These are phyloP conservation scores for Neofusicoccum cordaticola DNA, from an alignment of 2,329 filamentous ascomycete genomes.

Conservation along the genomic window DNA sequence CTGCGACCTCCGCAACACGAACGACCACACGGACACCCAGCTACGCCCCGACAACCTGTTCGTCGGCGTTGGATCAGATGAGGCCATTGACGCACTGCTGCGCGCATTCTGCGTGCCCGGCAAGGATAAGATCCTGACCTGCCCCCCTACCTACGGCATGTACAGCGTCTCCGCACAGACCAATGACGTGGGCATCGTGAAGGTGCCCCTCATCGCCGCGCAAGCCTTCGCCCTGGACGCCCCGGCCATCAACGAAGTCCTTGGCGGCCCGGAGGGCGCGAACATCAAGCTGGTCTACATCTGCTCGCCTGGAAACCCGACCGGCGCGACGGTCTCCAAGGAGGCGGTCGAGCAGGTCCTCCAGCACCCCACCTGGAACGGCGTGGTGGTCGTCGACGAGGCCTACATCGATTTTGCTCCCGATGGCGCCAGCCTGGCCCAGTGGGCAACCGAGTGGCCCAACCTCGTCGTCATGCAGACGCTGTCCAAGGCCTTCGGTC, in stretches of 20 bases:
- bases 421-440: slow-evolving; percentile 75
- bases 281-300: slow-evolving; percentile 87
- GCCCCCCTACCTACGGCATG: slow-evolving; percentile 98
- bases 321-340: slow-evolving; percentile 74
- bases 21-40: slow-evolving; percentile 67
- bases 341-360: slow-evolving; percentile 70
- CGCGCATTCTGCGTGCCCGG: slow-evolving; percentile 90
- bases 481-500: slow-evolving; percentile 93
- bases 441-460: slow-evolving; percentile 88
- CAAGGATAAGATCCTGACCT: slow-evolving; percentile 86
- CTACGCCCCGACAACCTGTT: slow-evolving; percentile 83
- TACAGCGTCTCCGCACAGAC: slow-evolving; percentile 91
- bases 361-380: slow-evolving; percentile 90
- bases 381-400: slow-evolving; percentile 88
- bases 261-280: slow-evolving; percentile 55
- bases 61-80: slow-evolving; percentile 92
- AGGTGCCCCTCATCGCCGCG: slow-evolving; percentile 73
- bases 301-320: slow-evolving; percentile 94
- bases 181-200: slow-evolving; percentile 84
- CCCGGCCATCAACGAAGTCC: slow-evolving; percentile 63
- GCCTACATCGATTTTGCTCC: slow-evolving; percentile 94
- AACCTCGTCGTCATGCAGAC: slow-evolving; percentile 99
- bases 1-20: slow-evolving; percentile 80
- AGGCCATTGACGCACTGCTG: slow-evolving; percentile 91
- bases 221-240: slow-evolving; percentile 71